Percentiles rank a stretch among this genome's conserved stretches.
Evolutionary conservation across 2,329 filamentous ascomycete species (phyloP).

Genomic region (Dothidotthia symphoricarpi): DNA sequence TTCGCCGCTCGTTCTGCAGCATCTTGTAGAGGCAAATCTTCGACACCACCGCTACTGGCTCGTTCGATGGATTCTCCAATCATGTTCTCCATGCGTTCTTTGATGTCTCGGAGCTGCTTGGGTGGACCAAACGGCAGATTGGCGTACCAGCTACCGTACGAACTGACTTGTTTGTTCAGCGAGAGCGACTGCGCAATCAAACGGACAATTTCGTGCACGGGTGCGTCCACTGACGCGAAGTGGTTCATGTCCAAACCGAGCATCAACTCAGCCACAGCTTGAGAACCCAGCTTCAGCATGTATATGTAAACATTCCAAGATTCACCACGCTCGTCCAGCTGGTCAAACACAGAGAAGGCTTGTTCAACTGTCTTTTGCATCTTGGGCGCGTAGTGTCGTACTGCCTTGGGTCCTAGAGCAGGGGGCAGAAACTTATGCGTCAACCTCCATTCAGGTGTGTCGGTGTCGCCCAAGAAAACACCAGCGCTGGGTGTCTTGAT

Average conservation of each 20-base stretch:
- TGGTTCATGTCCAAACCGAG: conserved; percentile 49
- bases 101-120: conserved; percentile 26
- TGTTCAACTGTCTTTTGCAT: conserved; percentile 58
- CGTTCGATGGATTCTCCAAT: conserved; percentile 17
- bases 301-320: conserved; percentile 52
- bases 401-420: conserved; percentile 58
- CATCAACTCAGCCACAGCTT: conserved; percentile 47
- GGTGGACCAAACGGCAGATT: conserved; percentile 59
- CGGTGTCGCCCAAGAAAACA: conserved; percentile 47
- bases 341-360: conserved; percentile 50
- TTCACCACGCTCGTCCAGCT: conserved; percentile 48
- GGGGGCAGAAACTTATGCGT: conserved; percentile 64
- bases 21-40: conserved; percentile 40
- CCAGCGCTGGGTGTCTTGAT: conserved; percentile 33
- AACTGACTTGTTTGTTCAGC: conserved; percentile 60
- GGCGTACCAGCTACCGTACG: conserved; percentile 57
- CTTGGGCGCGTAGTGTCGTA: conserved; percentile 59
- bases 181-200: conserved; percentile 52
- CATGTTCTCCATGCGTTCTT: conserved; percentile 17
- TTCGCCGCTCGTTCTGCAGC: conserved; percentile 39
- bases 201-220: conserved; percentile 53
- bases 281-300: conserved; percentile 51
- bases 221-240: conserved; percentile 47
- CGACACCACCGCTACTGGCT: conserved; percentile 12
- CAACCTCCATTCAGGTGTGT: conserved; percentile 51